Conservation (phyloP, 2,329 filamentous ascomycete genomes). For the Cytospora piceae region DNA sequence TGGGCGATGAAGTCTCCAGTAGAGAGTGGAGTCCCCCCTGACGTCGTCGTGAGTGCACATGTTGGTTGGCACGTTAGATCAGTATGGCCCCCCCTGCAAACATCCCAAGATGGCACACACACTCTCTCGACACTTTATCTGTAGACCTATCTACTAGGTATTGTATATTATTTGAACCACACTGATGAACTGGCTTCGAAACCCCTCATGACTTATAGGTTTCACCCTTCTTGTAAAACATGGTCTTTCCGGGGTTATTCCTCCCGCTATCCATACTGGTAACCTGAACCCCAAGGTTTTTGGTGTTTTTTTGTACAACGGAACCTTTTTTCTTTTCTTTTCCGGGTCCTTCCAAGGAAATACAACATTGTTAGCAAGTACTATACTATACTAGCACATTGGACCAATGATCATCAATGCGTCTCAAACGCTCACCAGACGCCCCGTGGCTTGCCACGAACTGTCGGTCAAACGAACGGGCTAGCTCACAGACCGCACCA, state of each 20-base stretch:
- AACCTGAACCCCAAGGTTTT: not conserved
- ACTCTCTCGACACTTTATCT: too few relatives aligned
- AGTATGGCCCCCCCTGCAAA: too few relatives aligned
- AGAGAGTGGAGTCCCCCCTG: not conserved
- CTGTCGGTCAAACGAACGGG: slow-evolving; percentile 9
- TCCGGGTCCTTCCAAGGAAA: not conserved
- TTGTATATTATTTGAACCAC: too few relatives aligned
- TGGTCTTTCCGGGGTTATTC: too few relatives aligned
- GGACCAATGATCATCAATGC: not conserved
- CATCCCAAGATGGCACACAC: too few relatives aligned
- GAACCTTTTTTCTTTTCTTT: not conserved
- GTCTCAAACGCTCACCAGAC: not conserved
- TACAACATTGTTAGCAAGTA: not conserved
- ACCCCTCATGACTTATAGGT: too few relatives aligned
- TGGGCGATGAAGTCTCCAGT: not conserved
- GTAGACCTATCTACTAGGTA: too few relatives aligned
- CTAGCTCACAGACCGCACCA: slow-evolving; percentile 7
- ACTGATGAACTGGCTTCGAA: too few relatives aligned
- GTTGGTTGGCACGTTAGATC: not conserved
- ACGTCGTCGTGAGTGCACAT: not conserved
- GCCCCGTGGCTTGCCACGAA: slow-evolving; percentile 10
- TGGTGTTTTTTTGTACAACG: not conserved
- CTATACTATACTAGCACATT: not conserved
- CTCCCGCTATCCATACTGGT: not conserved
- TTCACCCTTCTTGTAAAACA: too few relatives aligned